Evolutionary conservation across 2,329 filamentous ascomycete genomes (phyloP), one percentile per base, ranked within the genome.

Genomic region (Penicillium sp.): DNA sequence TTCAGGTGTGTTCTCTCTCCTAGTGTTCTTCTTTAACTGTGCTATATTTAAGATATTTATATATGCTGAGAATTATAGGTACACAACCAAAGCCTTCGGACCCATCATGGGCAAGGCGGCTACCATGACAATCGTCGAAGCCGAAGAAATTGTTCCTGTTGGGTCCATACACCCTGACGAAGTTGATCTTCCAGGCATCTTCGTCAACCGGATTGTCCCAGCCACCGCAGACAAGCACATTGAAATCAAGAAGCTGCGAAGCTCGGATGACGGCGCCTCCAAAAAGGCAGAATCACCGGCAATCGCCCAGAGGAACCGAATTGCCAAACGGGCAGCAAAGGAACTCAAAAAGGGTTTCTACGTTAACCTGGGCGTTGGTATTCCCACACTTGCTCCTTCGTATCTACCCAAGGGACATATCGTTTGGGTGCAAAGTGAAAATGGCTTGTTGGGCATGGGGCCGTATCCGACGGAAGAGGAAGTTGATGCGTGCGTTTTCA

Each of bases 341-440:
- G 91, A 95, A 73, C 80, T 95, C 60, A 88, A 90, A 72, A 81
- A 94, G 72, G 90, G 90, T 76, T 93, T 93, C 88, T 94, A 94
- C 72, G 90, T 90, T 67, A 71, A 95, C 92, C 67, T 96, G 57
- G 91, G 91, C 59, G 95, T 96, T 63, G 91, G 91, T 57, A 96
- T 96, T 90, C 91, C 91, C 55, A 94, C 94, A 84, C 83, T 95
- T 54, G 91, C 91, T 0, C 90, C 91, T 1, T 87, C 84, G 52
- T 96, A 94, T 67, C 88, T 96, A 50, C 86, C 86, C 45, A 79
- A 86, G 46, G 87, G 87, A 52, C 86, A 91, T 48, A 88, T 93
- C 70, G 91, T 93, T 21, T 86, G 88, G 73, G 78, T 91, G 60
- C 88, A 96, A 77, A 91, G 85, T 26, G 88, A 91, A 77, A 91